Evolutionary conservation across 2,329 filamentous ascomycete genomes (phyloP), one percentile per base, ranked within the genome.

Genomic region (Boeremia lycopersici): DNA sequence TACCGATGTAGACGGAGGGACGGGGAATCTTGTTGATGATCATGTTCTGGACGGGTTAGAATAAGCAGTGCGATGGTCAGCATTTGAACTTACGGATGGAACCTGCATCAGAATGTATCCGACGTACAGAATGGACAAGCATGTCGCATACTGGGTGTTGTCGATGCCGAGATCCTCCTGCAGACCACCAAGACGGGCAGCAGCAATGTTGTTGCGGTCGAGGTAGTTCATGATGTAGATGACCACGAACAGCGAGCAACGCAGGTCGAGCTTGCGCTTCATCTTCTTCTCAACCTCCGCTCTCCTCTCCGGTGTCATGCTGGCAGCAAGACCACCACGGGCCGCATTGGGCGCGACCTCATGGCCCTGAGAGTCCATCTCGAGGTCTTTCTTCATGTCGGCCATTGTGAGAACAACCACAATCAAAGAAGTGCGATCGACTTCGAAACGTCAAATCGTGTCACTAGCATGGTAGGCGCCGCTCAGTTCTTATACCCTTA

Each of bases 151-250:
- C 47, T 74, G 64, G 1, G 66, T 73, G 13, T 67, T 56, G 52
- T 61, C 57, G 57, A 74, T 66, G 9, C 36, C 41, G 11, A 74
- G 52, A 53, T 74, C 68, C 41, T 70, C 65, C 45, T 73, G 63
- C 6, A 75, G 56, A 17, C 70, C 70, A 26, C 69, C 67, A 12
- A 74, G 61, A 45, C 70, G 63, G 1, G 72, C 72, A 11, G 71
- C 69, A 7, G 70, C 71, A 15, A 74, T 71, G 41, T 74, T 74
- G 57, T 74, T 74, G 17, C 69, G 55, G 58, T 69, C 63, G 28
- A 64, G 48, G 33, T 68, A 67, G 48, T 74, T 74, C 68, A 74
- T 71, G 31, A 74, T 74, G 46, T 74, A 74, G 25, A 74, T 73
- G 47, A 74, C 48, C 0, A 74, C 70, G 43, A 74, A 73, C 25